Evolutionary conservation across 2,329 filamentous ascomycete species (phyloP).

Genomic region (Fusarium brachygibbosum): DNA sequence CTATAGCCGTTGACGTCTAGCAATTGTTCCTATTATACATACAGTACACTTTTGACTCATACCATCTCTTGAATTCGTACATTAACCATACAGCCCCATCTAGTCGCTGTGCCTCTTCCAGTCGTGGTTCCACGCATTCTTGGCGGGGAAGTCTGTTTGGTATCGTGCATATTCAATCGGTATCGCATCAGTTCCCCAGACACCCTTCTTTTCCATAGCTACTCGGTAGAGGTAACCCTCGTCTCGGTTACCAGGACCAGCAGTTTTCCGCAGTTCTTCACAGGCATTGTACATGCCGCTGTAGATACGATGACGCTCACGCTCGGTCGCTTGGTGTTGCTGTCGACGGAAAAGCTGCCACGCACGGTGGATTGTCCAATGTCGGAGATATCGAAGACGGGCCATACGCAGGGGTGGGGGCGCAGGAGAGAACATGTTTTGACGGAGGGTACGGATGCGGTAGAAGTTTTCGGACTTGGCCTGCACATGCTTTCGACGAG

Average conservation of each 20-base stretch:
- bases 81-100: slow-evolving; percentile 1
- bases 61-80: not conserved
- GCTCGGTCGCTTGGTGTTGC: slow-evolving; percentile 72
- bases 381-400: slow-evolving; percentile 86
- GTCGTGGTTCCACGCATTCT: slow-evolving; percentile 89
- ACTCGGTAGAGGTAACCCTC: slow-evolving; percentile 84
- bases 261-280: slow-evolving; percentile 79
- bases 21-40: slow-evolving; percentile 45
- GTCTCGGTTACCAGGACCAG: slow-evolving; percentile 68
- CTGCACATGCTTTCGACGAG: slow-evolving; percentile 48
- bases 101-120: slow-evolving; percentile 77
- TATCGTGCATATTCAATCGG: slow-evolving; percentile 92
- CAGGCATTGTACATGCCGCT: slow-evolving; percentile 87
- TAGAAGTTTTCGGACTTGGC: slow-evolving; percentile 56
- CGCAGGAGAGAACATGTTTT: slow-evolving; percentile 64
- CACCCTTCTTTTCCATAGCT: slow-evolving; percentile 90
- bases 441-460: slow-evolving; percentile 61
- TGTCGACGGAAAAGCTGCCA: slow-evolving; percentile 86
- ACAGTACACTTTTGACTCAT: slow-evolving; percentile 37
- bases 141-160: slow-evolving; percentile 85
- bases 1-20: slow-evolving; percentile 6
- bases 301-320: slow-evolving; percentile 83
- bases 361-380: slow-evolving; percentile 99
- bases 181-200: slow-evolving; percentile 78
- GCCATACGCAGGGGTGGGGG: slow-evolving; percentile 85